Evolutionary conservation across 305 asterid species (phyloP).

Genomic region (Rubia peregrina): DNA sequence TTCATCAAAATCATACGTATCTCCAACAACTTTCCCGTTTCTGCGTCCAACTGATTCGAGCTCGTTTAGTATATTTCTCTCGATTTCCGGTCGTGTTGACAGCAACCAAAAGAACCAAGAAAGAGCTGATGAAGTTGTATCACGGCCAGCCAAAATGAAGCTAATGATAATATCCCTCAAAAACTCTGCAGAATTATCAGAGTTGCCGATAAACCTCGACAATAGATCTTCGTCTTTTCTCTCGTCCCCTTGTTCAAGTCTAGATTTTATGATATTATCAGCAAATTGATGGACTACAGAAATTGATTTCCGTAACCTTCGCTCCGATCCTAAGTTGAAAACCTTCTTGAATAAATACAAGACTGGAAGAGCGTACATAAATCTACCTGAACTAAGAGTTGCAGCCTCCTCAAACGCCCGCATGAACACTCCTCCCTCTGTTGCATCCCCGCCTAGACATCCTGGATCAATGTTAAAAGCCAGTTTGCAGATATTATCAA

Average conservation of each 20-base stretch:
- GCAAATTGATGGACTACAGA: conserved; percentile 4
- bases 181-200: not conserved
- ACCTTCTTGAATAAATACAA: conserved; percentile 5
- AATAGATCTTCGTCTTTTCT: conserved; percentile 1
- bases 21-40: conserved; percentile 31
- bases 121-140: conserved; percentile 7
- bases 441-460: conserved; percentile 4
- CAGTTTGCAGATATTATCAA: conserved; percentile 5
- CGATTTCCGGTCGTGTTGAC: conserved; percentile 4
- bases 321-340: conserved; percentile 3
- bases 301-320: not conserved
- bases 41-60: conserved; percentile 21
- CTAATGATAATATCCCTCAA: conserved; percentile 2
- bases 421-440: conserved; percentile 1
- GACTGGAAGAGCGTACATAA: conserved; percentile 5
- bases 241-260: not conserved
- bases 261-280: conserved; percentile 4
- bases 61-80: conserved; percentile 1
- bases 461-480: conserved; percentile 4
- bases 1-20: conserved; percentile 41
- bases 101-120: conserved; percentile 7
- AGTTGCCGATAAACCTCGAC: not conserved
- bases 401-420: conserved; percentile 8
- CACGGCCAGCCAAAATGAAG: conserved; percentile 8
- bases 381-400: conserved; percentile 9